Evolutionary conservation across 306 rosid genomes (phyloP).

Genomic region (Citrullus colocynthis): DNA sequence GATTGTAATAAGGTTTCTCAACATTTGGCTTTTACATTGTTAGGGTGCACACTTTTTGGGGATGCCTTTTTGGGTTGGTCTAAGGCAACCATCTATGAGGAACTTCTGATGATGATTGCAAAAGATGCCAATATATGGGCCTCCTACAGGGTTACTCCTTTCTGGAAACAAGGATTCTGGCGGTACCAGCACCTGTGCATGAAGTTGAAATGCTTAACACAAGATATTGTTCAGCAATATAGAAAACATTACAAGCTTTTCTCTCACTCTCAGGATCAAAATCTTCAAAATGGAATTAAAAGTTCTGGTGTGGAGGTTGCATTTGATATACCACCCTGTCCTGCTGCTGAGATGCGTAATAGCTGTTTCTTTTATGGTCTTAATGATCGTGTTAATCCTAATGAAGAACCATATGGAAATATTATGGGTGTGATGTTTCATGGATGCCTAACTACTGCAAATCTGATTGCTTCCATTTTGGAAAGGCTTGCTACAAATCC

Average conservation of each 20-base stretch:
- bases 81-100: slow-evolving; percentile 64
- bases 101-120: slow-evolving; percentile 62
- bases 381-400: slow-evolving; percentile 18
- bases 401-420: slow-evolving; percentile 50
- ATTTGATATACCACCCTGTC: slow-evolving; percentile 20
- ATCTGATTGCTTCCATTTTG: slow-evolving; percentile 44
- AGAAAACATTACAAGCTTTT: slow-evolving; percentile 31
- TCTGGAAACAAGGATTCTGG: slow-evolving; percentile 77
- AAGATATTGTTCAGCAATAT: slow-evolving; percentile 49
- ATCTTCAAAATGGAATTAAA: slow-evolving; percentile 14
- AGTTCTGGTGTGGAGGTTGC: slow-evolving; percentile 20
- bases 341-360: slow-evolving; percentile 22
- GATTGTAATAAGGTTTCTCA: slow-evolving; percentile 54
- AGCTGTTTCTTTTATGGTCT: slow-evolving; percentile 24
- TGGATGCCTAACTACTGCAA: slow-evolving; percentile 59
- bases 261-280: slow-evolving; percentile 20
- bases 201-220: slow-evolving; percentile 60
- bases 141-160: slow-evolving; percentile 54
- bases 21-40: slow-evolving; percentile 64
- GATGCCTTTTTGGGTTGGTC: slow-evolving; percentile 61
- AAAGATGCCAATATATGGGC: slow-evolving; percentile 76
- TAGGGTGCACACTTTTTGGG: slow-evolving; percentile 67
- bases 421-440: slow-evolving; percentile 70
- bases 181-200: slow-evolving; percentile 44
- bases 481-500: slow-evolving; percentile 41